phyloP scores from a whole-genome alignment of 805 yeast genomes.

The Saccharomyces jurei region DNA sequence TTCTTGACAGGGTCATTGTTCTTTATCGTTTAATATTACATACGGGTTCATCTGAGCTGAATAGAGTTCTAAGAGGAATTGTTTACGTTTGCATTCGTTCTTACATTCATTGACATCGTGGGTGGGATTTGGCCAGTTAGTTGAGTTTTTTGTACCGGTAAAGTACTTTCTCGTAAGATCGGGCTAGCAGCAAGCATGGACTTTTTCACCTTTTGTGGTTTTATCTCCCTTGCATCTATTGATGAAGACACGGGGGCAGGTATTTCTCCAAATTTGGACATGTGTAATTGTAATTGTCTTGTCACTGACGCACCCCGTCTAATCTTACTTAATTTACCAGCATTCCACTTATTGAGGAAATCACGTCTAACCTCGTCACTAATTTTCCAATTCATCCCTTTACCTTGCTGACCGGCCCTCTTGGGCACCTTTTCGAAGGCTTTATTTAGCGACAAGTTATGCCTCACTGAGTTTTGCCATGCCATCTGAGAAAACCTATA shows the following conservation, averaged over 20 bases:
- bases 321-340: conserved; percentile 61
- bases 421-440: conserved; percentile 97
- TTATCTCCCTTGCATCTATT: neutral
- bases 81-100: neutral
- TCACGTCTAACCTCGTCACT: conserved; percentile 76
- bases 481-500: conserved; percentile 84
- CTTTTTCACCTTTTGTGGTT: neutral
- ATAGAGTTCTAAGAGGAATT: neutral
- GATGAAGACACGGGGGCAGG: conserved; percentile 20
- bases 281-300: conserved; percentile 66
- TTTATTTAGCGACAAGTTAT: conserved; percentile 84
- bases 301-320: conserved; percentile 74
- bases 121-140: neutral
- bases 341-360: conserved; percentile 67
- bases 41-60: neutral
- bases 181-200: neutral
- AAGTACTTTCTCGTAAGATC: neutral
- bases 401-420: conserved; percentile 90
- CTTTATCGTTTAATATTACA: neutral
- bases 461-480: conserved; percentile 97
- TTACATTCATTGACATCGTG: neutral
- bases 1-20: neutral
- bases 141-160: neutral
- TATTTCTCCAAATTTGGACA: conserved; percentile 38
- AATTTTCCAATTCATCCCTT: conserved; percentile 98